Percentiles rank a stretch among this genome's conserved stretches.
These are phyloP conservation scores for Zychaea mexicana DNA, from an alignment of 371 early-diverging fungal genomes.

Conservation along the genomic window DNA sequence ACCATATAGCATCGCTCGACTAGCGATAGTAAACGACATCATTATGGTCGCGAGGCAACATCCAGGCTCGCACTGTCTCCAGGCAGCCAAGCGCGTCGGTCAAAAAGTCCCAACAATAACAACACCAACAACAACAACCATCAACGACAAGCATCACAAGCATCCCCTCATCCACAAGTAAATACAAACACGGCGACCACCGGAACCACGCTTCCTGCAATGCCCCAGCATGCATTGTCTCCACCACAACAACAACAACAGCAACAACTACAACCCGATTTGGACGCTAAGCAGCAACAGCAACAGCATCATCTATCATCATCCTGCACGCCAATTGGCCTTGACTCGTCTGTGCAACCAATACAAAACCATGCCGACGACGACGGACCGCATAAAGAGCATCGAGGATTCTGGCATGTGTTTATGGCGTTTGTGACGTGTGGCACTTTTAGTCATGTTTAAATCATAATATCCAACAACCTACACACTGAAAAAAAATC, in stretches of 20 bases:
- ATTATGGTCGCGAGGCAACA: conserved; percentile 13
- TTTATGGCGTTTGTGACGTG: conserved; percentile 27
- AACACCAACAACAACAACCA: conserved; percentile 11
- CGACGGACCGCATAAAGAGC: conserved; percentile 8
- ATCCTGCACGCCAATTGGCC: conserved; percentile 8
- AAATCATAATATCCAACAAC: neutral
- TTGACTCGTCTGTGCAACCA: conserved; percentile 3
- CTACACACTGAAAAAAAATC: neutral
- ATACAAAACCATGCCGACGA: neutral
- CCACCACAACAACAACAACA: neutral
- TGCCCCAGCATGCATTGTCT: conserved; percentile 4
- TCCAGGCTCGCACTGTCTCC: conserved; percentile 5
- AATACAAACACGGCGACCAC: conserved; percentile 12
- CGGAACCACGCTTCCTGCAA: conserved; percentile 4
- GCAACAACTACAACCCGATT: neutral
- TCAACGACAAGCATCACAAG: conserved; percentile 11
- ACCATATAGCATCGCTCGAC: neutral
- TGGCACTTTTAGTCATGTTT: conserved; percentile 17
- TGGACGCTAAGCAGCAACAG: neutral
- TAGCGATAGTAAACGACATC: conserved; percentile 3
- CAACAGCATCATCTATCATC: neutral
- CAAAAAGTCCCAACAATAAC: neutral
- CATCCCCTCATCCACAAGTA: conserved; percentile 8
- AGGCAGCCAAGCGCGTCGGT: conserved; percentile 13
- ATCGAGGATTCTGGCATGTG: conserved; percentile 29